These are phyloP conservation scores for Panicum hallii DNA, from an alignment of 202 grass and related monocot genomes.

Conservation along the genomic window DNA sequence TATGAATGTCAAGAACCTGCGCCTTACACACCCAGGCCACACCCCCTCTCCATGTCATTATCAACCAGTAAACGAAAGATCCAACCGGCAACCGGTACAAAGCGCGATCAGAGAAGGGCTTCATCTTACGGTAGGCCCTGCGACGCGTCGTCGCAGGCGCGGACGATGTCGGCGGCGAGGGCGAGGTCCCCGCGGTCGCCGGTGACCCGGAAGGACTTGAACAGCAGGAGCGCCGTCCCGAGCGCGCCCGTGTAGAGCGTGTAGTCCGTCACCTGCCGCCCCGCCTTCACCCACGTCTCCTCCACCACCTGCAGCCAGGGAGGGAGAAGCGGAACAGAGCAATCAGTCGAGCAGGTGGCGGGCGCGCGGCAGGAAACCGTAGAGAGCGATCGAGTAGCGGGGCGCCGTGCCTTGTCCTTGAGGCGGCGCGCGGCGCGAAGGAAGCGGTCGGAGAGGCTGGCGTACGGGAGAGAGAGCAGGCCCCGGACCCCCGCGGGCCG, in stretches of 20 bases:
- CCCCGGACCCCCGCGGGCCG: slow-evolving; percentile 36
- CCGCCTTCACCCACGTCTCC: slow-evolving; percentile 67
- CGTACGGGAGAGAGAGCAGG: slow-evolving; percentile 77
- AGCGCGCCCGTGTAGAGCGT: slow-evolving; percentile 87
- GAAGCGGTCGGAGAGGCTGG: slow-evolving; percentile 59
- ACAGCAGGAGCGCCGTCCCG: slow-evolving; percentile 82
- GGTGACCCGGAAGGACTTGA: slow-evolving; percentile 86
- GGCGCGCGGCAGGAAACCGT: background rate
- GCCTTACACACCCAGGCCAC: slow-evolving; percentile 37
- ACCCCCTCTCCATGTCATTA: slow-evolving; percentile 21
- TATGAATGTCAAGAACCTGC: slow-evolving; percentile 93
- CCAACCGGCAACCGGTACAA: background rate
- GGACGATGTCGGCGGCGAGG: slow-evolving; percentile 63
- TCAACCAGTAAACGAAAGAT: slow-evolving; percentile 12
- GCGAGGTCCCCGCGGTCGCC: slow-evolving; percentile 54
- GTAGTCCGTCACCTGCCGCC: slow-evolving; percentile 63
- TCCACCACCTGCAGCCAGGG: slow-evolving; percentile 69
- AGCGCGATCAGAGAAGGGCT: slow-evolving; percentile 3
- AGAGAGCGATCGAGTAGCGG: background rate
- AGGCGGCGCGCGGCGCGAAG: slow-evolving; percentile 63
- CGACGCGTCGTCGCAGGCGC: slow-evolving; percentile 63
- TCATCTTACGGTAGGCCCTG: slow-evolving; percentile 70
- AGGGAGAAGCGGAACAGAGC: background rate
- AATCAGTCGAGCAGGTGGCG: slow-evolving; percentile 49
- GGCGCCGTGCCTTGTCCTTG: slow-evolving; percentile 71